phyloP scores from a whole-genome alignment of 805 yeast species.

The Sugiyamaella qingdaonensis region DNA sequence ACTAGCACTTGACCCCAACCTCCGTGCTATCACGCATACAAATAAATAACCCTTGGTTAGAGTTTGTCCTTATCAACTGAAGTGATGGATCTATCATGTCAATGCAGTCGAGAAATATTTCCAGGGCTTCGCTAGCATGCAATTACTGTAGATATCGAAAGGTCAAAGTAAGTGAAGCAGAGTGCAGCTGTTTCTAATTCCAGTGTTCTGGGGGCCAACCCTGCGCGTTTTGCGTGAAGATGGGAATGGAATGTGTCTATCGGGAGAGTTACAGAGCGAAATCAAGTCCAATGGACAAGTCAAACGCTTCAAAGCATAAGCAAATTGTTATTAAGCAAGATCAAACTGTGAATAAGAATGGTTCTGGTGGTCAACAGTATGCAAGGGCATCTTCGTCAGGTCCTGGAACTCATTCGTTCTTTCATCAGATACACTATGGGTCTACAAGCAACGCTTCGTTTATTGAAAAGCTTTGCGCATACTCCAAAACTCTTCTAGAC shows the following conservation, averaged over 20 bases:
- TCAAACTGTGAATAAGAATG: too few species aligned
- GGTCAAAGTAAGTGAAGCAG: constrained; percentile 1
- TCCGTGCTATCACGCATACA: not conserved
- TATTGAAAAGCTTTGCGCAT: constrained; percentile 7
- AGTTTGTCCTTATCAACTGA: not conserved
- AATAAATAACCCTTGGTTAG: too few species aligned
- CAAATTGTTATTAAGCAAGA: too few species aligned
- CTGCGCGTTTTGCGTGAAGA: constrained; percentile 3
- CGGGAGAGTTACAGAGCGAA: not conserved
- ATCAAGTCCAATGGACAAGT: not conserved
- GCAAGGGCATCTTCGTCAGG: not conserved
- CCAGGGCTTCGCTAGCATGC: not conserved
- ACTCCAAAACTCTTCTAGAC: not conserved
- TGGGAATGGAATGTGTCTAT: not conserved
- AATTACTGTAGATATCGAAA: not conserved
- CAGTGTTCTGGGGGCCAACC: constrained; percentile 10
- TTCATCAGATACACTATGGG: constrained; percentile 8
- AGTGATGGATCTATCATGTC: not conserved
- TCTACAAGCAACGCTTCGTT: constrained; percentile 8
- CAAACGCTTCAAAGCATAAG: too few species aligned
- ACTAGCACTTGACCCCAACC: not conserved
- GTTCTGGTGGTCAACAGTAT: too few species aligned
- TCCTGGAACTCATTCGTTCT: not conserved
- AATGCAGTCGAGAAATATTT: not conserved
- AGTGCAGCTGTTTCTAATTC: not conserved